Base-by-base conservation (phyloP, 495 filamentous ascomycete genomes). In the Penicillium manginii region DNA sequence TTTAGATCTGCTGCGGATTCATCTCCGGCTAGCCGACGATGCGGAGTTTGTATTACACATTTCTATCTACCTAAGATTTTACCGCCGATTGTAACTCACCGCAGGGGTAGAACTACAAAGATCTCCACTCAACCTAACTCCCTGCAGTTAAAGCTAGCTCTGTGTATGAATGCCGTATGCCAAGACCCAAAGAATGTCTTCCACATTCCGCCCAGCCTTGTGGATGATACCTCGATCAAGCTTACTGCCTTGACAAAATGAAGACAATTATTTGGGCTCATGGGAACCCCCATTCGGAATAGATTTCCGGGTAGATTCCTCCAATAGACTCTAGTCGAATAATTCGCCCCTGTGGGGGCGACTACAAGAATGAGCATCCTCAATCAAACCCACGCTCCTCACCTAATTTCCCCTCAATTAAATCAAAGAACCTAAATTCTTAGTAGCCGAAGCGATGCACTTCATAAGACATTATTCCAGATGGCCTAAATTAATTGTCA, bases 201-300 rank as follows among this genome's bases (percentile, higher is more conserved):
- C 40, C 14, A 43, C 40, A 43, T 43, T 43, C 40, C 40, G 15
- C 40, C 40, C 40, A 43, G 40, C 40, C 40, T 9, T 43, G 40
- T n/a, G 17, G 40, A 43, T 43, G 40, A 43, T 43, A 43, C 40
- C 40, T 43, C 10, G n/a, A 19, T 18, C 0, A 18, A 17, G 17
- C 17, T n/a, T n/a, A 19, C n/a, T 19, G n/a, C 40, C 17, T 19
- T 43, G 15, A 19, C 40, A 43, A 43, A 43, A 4, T 43, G 40
- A 17, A 17, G 17, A 19, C 40, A 3, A 43, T 19, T 17, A 9
- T 19, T 43, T 37, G 9, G 15, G 15, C 35, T 14, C 35, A 3
- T 12, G 15, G 14, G 14, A 37, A 8, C 26, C 26, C 23, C 26
- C 26, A 29, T 29, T 5, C 26, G 26, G 26, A 8, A 7, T 29